These are phyloP conservation scores for Candida hungchunana DNA, from an alignment of 805 yeast species.

Conservation along the genomic window DNA sequence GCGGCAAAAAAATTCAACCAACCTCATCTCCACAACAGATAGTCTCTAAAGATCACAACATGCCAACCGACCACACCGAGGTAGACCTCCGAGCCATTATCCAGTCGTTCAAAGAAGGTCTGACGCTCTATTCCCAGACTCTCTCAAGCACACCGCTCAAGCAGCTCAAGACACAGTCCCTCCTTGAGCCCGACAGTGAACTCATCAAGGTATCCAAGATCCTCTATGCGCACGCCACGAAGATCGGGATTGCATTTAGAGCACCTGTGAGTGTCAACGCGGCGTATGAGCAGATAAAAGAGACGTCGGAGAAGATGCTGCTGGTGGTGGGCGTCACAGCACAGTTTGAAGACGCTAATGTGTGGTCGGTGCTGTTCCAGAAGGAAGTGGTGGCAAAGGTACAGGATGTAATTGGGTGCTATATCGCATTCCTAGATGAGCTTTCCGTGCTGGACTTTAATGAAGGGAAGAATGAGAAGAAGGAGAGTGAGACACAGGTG, in stretches of 20 bases:
- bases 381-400: conserved; percentile 20
- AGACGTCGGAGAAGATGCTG: conserved; percentile 40
- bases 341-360: conserved; percentile 34
- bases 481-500: conserved; percentile 24
- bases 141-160: conserved; percentile 1
- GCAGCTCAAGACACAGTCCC: conserved; percentile 24
- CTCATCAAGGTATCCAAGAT: conserved; percentile 53
- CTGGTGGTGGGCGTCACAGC: conserved; percentile 42
- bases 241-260: conserved; percentile 66
- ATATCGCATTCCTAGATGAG: conserved; percentile 21
- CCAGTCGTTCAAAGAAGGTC: conserved; percentile 19
- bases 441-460: conserved; percentile 20
- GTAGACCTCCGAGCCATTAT: conserved; percentile 19
- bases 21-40: neutral
- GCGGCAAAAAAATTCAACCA: neutral
- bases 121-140: conserved; percentile 14
- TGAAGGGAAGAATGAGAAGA: conserved; percentile 19
- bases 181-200: conserved; percentile 50
- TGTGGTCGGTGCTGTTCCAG: conserved; percentile 30
- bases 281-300: conserved; percentile 45
- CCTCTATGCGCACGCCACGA: conserved; percentile 72
- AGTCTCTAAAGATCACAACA: neutral
- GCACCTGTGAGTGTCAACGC: conserved; percentile 50
- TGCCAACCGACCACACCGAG: conserved; percentile 15
- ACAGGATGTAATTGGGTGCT: conserved; percentile 16